Base-by-base conservation (phyloP, 805 yeast genomes). In the Yamadazyma paraphyllophila region DNA sequence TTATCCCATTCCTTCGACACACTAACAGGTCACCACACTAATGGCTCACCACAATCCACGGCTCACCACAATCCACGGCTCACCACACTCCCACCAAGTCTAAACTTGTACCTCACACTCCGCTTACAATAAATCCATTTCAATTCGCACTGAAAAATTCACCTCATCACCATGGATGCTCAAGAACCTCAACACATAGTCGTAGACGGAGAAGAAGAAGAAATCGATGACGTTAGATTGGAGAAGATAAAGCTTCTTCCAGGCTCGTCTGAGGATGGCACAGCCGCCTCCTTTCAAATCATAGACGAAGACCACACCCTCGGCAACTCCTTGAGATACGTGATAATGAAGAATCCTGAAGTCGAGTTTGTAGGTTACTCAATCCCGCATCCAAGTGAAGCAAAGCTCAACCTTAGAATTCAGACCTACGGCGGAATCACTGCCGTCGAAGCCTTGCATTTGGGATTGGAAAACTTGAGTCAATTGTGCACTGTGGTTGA, bases 361-460 rank as follows among this genome's bases (percentile, higher is more conserved):
- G 99, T 94, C 20, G 99, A 94, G 62, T 94, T 94, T 65, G 92
- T 98, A 62, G 99, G 99, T 46, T 94, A 94, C 70, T 89, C 97
- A 36, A 94, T 94, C 55, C 99, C 99, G 9, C 99, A 94, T 67
- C 99, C 99, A 14, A 88, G 96, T 30, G 99, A 94, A 68, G 76
- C 88, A 49, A 85, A 86, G 55, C 73, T 94, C 67, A 89, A 94
- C 69, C 65, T 94, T 46, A 82, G 99, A 69, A 89, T 94, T 52
- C 99, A 94, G 71, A 94, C 99, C 1, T 91, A 90, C 61, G 97
- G 85, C 41, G 69, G 69, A 49, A 77, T 81, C 53, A 84, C 97
- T 3, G 98, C 98, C 3, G 82, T 88, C 33, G 96, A 92, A 63
- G 98, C 97, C 1, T 75, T 94, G 36, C 91, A 88, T 58, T 88